phyloP scores from a whole-genome alignment of 345 rosid genomes.

The Dimocarpus longan region DNA sequence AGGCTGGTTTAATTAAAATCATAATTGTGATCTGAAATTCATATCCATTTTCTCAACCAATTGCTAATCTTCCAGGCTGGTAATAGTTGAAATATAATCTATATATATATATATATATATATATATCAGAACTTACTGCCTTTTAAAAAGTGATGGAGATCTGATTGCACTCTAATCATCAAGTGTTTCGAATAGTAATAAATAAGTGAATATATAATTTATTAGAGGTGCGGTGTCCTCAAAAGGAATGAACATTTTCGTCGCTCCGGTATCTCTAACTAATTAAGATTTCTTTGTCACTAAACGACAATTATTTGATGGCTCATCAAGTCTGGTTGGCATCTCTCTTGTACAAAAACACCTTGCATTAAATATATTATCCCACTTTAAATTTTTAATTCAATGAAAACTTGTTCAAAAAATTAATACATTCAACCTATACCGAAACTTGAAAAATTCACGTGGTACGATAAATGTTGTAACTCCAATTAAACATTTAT shows the following conservation, averaged over 20 bases:
- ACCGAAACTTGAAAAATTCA: too few species aligned
- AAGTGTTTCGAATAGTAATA: neutral
- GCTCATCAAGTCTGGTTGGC: too few species aligned
- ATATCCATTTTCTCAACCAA: neutral
- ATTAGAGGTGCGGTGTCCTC: neutral
- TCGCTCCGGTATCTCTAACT: too few species aligned
- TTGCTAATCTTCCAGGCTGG: neutral
- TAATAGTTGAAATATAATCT: neutral
- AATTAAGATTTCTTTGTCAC: neutral
- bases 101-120: too few species aligned
- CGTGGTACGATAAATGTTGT: too few species aligned
- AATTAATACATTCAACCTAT: too few species aligned
- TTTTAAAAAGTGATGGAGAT: constrained; percentile 17
- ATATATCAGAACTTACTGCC: neutral
- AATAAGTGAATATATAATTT: neutral
- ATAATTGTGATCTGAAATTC: neutral
- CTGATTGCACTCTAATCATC: neutral
- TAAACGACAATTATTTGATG: neutral
- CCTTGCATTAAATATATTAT: too few species aligned
- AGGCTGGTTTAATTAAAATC: neutral
- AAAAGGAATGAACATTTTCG: too few species aligned
- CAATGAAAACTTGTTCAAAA: too few species aligned
- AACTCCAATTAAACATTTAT: too few species aligned
- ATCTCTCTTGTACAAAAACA: too few species aligned
- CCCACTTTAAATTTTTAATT: too few species aligned